Base-by-base conservation (phyloP, 257 asterid species). In the Fraxinus quadrangulata region DNA sequence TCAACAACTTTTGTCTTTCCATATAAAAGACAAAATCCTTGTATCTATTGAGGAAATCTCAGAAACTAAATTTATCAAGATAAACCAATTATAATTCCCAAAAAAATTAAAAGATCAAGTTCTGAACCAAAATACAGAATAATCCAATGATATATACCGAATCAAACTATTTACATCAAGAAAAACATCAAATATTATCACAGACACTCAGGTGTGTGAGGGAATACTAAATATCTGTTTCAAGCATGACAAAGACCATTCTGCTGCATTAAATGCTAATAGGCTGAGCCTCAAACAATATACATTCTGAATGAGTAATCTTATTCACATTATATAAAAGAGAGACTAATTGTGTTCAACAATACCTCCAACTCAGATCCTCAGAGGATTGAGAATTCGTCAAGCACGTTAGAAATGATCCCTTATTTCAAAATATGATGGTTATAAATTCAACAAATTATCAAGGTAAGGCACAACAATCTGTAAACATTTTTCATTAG, bases 261-360 rank as follows among this genome's bases (percentile, higher is more conserved):
- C 7, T 31, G 70, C 30, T 73, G 78, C 68, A 34, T 24, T 54
- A 36, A 71, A 71, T 21, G 68, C 31, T 76, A 67, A 56, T 23
- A 79, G 51, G 12, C 21, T 71, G n/a, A 73, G 68, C 26, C 37
- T 16, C 14, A 79, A 66, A 19, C 36, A 31, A 9, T 2, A 71
- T 42, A 11, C 17, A 33, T 59, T 59, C 65, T 39, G 31, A 14
- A 30, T 36, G 40, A 26, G 71, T 33, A 63, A 16, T 26, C 70
- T 36, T 77, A 36, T 16, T 28, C 75, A 70, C 40, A 30, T 16
- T 61, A 54, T 12, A 73, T 19, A 24, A 51, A 9, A 65, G 8
- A 67, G 56, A 34, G 47, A 6, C 63, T 24, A 39, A 65, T 61
- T 66, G 19, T 75, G n/a, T 75, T 14, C 49, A 11, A 42, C 0